A percentile compares a stretch with the other conserved stretches of the same genome.
Conservation (phyloP, 805 yeast species). For the Henningerozyma blattae region DNA sequence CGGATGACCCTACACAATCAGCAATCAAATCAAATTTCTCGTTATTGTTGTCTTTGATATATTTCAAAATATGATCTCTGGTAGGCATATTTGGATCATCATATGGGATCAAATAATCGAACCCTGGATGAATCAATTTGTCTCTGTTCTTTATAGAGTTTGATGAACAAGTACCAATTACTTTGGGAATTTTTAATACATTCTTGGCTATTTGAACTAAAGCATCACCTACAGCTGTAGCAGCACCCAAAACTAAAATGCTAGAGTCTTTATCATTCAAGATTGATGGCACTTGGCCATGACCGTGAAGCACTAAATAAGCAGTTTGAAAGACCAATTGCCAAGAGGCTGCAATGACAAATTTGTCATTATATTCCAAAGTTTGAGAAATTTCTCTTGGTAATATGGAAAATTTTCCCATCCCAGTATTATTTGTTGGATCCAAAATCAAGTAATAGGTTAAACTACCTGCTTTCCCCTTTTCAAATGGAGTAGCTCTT, state of each 20-base stretch:
- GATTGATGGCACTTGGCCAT: conserved; percentile 16
- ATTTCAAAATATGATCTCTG: conserved; percentile 25
- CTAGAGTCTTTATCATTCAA: conserved; percentile 33
- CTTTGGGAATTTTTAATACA: conserved; percentile 32
- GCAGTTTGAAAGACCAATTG: conserved; percentile 62
- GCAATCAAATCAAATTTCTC: conserved; percentile 50
- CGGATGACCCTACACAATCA: conserved; percentile 54
- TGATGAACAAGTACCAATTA: conserved; percentile 47
- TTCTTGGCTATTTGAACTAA: conserved; percentile 46
- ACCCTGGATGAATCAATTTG: conserved; percentile 34
- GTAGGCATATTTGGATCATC: conserved; percentile 26
- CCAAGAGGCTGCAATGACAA: conserved; percentile 34
- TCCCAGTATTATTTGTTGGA: conserved; percentile 10
- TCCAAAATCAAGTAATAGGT: conserved; percentile 35
- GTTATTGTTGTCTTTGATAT: conserved; percentile 16
- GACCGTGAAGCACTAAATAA: conserved; percentile 24
- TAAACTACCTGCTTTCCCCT: conserved; percentile 29
- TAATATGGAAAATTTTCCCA: conserved; percentile 25
- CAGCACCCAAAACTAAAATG: conserved; percentile 61
- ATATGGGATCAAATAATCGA: conserved; percentile 47
- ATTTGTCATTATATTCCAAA: conserved; percentile 1
- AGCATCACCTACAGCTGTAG: conserved; percentile 54
- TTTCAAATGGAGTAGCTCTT: conserved; percentile 2
- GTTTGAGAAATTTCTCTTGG: conserved; percentile 16
- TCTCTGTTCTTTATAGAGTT: conserved; percentile 33